Evolutionary conservation across 2,329 filamentous ascomycete species (phyloP).

Genomic region (Neobulgaria alba): DNA sequence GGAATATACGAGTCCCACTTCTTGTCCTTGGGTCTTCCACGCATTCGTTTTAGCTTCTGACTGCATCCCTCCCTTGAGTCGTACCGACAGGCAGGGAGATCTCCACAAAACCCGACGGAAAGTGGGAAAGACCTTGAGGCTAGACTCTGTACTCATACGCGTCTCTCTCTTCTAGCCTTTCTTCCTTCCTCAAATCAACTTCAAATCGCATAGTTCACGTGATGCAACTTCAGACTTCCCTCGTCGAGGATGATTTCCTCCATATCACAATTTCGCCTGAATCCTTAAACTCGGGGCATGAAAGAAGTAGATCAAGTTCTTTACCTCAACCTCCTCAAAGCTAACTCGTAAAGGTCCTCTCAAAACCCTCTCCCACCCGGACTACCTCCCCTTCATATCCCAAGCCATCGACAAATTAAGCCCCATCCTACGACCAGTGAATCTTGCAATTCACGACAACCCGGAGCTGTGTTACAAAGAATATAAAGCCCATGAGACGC

Average conservation of each 20-base stretch:
- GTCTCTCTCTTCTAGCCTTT: no score
- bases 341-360: not conserved
- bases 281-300: not conserved
- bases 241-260: conserved; percentile 11
- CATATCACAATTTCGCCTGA: conserved; percentile 2
- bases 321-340: not conserved
- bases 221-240: conserved; percentile 7
- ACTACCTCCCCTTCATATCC: conserved; percentile 30
- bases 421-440: conserved; percentile 35
- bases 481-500: conserved; percentile 39
- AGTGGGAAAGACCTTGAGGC: no score
- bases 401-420: conserved; percentile 33
- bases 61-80: no score
- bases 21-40: no score
- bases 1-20: no score
- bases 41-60: no score
- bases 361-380: not conserved
- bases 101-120: no score
- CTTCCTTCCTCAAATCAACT: conserved; percentile 1
- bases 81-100: no score
- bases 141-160: no score
- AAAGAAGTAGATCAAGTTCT: not conserved
- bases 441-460: conserved; percentile 39
- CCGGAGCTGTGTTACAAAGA: conserved; percentile 46
- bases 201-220: not conserved